Evolutionary conservation across 1,139 yeast genomes (phyloP).

Genomic region (Geotrichum europaeum): DNA sequence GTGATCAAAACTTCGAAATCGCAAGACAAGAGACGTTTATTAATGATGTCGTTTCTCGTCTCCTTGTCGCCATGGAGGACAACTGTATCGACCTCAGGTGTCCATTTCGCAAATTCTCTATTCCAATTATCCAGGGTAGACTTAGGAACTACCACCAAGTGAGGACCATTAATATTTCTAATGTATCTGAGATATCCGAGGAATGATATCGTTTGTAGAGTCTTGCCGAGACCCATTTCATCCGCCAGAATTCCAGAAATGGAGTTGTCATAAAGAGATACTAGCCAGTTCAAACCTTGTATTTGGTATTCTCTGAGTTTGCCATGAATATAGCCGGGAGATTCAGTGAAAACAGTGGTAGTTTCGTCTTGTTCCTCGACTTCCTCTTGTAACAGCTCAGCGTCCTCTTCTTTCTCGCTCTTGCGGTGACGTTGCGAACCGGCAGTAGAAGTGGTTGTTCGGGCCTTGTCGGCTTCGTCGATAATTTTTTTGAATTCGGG

Average conservation of each 20-base stretch:
- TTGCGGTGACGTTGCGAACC: conserved; percentile 43
- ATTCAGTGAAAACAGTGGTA: conserved; percentile 62
- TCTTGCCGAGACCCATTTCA: conserved; percentile 97
- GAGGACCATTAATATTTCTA: conserved; percentile 81
- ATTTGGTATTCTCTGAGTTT: conserved; percentile 77
- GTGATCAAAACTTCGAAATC: conserved; percentile 86
- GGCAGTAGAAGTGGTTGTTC: conserved; percentile 16
- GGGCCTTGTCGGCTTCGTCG: conserved; percentile 38
- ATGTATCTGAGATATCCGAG: conserved; percentile 79
- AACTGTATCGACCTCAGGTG: conserved; percentile 86
- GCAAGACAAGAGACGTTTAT: conserved; percentile 54
- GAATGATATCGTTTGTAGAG: conserved; percentile 42
- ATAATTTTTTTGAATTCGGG: conserved; percentile 54
- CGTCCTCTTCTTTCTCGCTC: conserved; percentile 89
- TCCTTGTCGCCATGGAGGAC: conserved; percentile 87
- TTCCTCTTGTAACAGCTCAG: conserved; percentile 74
- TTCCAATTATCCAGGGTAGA: conserved; percentile 95
- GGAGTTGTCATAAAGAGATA: conserved; percentile 74
- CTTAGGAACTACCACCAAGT: conserved; percentile 86
- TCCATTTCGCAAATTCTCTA: conserved; percentile 89
- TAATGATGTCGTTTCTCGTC: conserved; percentile 56
- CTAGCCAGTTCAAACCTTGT: conserved; percentile 90
- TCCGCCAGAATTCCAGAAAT: conserved; percentile 91
- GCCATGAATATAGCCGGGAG: conserved; percentile 57
- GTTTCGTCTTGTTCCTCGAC: conserved; percentile 47